phyloP scores from a whole-genome alignment of 2,329 filamentous ascomycete species.

The Ophiocordyceps robertsii region DNA sequence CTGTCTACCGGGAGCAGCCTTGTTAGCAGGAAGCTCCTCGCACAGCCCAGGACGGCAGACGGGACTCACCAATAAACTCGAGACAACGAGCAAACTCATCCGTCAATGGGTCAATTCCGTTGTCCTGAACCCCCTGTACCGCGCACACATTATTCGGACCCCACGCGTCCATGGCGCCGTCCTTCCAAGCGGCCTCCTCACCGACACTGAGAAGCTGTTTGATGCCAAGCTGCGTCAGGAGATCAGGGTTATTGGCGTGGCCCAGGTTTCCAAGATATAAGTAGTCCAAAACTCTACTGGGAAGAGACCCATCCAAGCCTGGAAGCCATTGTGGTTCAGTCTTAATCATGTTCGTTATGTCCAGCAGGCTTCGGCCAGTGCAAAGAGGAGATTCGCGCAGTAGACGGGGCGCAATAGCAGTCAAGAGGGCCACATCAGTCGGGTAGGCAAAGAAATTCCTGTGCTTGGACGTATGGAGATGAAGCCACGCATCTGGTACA shows the following conservation, averaged over 20 bases:
- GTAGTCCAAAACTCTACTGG: slow-evolving; percentile 78
- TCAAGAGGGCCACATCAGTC: slow-evolving; percentile 75
- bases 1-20: slow-evolving; percentile 42
- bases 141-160: slow-evolving; percentile 65
- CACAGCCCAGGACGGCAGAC: background rate
- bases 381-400: slow-evolving; percentile 54
- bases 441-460: slow-evolving; percentile 97
- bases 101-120: slow-evolving; percentile 85
- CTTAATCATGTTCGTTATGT: slow-evolving; percentile 38
- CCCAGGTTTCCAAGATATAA: slow-evolving; percentile 92
- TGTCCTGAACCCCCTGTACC: slow-evolving; percentile 84
- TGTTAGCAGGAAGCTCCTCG: background rate
- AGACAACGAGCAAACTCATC: slow-evolving; percentile 77
- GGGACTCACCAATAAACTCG: slow-evolving; percentile 66
- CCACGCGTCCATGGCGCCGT: slow-evolving; percentile 59
- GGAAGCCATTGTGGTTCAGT: slow-evolving; percentile 68
- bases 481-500: slow-evolving; percentile 75
- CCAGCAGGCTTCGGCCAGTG: slow-evolving; percentile 32
- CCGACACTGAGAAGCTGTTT: slow-evolving; percentile 82
- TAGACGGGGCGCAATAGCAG: slow-evolving; percentile 60
- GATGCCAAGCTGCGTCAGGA: slow-evolving; percentile 71
- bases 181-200: slow-evolving; percentile 71
- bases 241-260: slow-evolving; percentile 85
- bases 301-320: slow-evolving; percentile 77
- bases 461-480: slow-evolving; percentile 63